A percentile compares a stretch with the other conserved stretches of the same genome.
Conservation (phyloP, 148 eudicot genomes). For the Oxyria digyna region DNA sequence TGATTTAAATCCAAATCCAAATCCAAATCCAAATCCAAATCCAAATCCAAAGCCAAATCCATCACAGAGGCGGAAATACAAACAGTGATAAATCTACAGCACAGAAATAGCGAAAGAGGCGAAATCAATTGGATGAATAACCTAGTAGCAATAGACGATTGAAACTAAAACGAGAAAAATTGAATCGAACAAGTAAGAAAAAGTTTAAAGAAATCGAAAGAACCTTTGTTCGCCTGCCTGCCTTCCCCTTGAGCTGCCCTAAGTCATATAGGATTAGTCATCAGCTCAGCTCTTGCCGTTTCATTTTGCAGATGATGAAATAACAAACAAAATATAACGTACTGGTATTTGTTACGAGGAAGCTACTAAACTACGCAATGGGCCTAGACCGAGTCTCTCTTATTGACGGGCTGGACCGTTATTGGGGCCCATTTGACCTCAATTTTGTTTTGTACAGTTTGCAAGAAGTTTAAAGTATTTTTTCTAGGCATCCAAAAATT, state of each 20-base stretch:
- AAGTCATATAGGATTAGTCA: not conserved
- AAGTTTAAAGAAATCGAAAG: not conserved
- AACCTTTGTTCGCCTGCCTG: not conserved
- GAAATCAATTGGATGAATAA: not conserved
- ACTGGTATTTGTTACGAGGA: not conserved
- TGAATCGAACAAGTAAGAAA: not conserved
- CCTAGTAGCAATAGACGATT: not conserved
- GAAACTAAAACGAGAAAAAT: not conserved
- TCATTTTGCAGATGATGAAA: not conserved
- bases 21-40: conserved; percentile 42
- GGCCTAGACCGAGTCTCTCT: not conserved
- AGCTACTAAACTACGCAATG: not conserved
- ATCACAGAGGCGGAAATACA: conserved; percentile 1
- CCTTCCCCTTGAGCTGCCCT: not conserved
- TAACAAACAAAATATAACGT: too few relatives aligned
- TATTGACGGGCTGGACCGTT: too few relatives aligned
- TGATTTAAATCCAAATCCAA: conserved; percentile 28
- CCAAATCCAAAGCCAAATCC: conserved; percentile 50
- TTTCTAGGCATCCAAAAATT: too few relatives aligned
- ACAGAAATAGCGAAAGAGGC: not conserved
- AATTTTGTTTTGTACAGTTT: too few relatives aligned
- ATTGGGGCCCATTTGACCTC: too few relatives aligned
- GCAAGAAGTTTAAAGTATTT: too few relatives aligned
- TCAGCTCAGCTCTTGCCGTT: not conserved
- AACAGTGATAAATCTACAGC: not conserved